Conservation (phyloP, 2,329 filamentous ascomycete genomes). For the Ophiocordyceps camponoti-floridani region DNA sequence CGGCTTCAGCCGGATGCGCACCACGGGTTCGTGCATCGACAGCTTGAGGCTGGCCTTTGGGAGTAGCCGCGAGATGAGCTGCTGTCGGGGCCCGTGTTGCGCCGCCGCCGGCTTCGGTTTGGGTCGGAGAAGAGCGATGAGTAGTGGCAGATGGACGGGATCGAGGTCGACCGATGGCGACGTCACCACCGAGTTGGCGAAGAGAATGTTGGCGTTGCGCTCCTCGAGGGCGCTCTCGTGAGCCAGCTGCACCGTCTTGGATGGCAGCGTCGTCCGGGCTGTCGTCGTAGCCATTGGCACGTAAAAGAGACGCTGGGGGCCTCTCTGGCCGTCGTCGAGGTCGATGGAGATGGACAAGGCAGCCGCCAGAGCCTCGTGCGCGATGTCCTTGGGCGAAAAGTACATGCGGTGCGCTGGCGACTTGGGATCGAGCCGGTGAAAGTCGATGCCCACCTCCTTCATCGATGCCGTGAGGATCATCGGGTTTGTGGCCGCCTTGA, state of each 20-base stretch:
- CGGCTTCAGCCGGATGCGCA: slow-evolving; percentile 75
- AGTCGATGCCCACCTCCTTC: slow-evolving; percentile 88
- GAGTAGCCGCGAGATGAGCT: slow-evolving; percentile 72
- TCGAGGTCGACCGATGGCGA: slow-evolving; percentile 89
- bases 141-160: slow-evolving; percentile 73
- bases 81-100: slow-evolving; percentile 34
- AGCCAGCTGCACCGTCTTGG: slow-evolving; percentile 75
- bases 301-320: slow-evolving; percentile 75
- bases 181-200: slow-evolving; percentile 89
- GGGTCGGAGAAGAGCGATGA: slow-evolving; percentile 57
- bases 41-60: slow-evolving; percentile 92
- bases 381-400: slow-evolving; percentile 80
- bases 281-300: slow-evolving; percentile 95
- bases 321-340: slow-evolving; percentile 74
- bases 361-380: slow-evolving; percentile 83
- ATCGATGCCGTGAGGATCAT: slow-evolving; percentile 77
- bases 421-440: slow-evolving; percentile 79
- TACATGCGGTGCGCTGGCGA: slow-evolving; percentile 97
- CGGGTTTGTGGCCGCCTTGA: slow-evolving; percentile 49
- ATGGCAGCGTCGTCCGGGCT: slow-evolving; percentile 81
- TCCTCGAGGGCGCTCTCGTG: slow-evolving; percentile 57
- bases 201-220: slow-evolving; percentile 87
- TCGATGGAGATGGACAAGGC: slow-evolving; percentile 86
- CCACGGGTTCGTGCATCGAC: slow-evolving; percentile 87
- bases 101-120: slow-evolving; percentile 18